Percentiles rank a stretch among this genome's conserved stretches.
These are phyloP conservation scores for Lineolata rhizophorae DNA, from an alignment of 495 filamentous ascomycete genomes.

Conservation along the genomic window DNA sequence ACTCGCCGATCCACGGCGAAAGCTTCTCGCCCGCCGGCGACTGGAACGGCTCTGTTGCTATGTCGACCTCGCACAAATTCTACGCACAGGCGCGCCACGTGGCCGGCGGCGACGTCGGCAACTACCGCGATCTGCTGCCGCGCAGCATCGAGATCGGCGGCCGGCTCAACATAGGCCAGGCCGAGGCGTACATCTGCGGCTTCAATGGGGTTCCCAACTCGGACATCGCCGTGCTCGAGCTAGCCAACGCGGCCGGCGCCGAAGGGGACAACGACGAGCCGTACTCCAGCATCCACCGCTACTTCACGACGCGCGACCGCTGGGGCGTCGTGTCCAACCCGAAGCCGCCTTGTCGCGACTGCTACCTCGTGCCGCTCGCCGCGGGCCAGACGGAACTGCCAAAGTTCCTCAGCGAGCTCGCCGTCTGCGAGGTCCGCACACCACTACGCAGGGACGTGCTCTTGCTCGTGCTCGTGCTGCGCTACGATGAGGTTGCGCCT, in stretches of 20 bases:
- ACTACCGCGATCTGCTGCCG: slow-evolving; percentile 45
- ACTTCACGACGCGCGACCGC: slow-evolving; percentile 51
- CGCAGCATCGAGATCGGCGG: slow-evolving; percentile 52
- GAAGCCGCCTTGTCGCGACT: slow-evolving; percentile 12
- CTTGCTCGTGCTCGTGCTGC: background rate
- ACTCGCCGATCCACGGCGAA: slow-evolving; percentile 5
- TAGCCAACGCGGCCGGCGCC: slow-evolving; percentile 9
- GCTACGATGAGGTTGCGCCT: too few species aligned
- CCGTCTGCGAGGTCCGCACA: slow-evolving; percentile 22
- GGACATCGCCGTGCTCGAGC: slow-evolving; percentile 41
- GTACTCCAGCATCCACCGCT: slow-evolving; percentile 42
- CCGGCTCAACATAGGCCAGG: slow-evolving; percentile 56
- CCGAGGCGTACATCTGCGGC: slow-evolving; percentile 73
- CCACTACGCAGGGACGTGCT: background rate
- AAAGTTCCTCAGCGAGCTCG: slow-evolving; percentile 35
- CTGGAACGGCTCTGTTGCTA: slow-evolving; percentile 62
- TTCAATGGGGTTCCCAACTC: slow-evolving; percentile 49
- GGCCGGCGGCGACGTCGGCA: slow-evolving; percentile 54
- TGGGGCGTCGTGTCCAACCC: slow-evolving; percentile 52
- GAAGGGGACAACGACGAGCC: background rate
- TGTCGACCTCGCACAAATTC: slow-evolving; percentile 57
- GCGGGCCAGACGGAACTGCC: slow-evolving; percentile 10
- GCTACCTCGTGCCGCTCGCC: slow-evolving; percentile 21
- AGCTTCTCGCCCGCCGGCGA: slow-evolving; percentile 37
- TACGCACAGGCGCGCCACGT: slow-evolving; percentile 57